Evolutionary conservation across 2,329 filamentous ascomycete genomes (phyloP), one percentile per base, ranked within the genome.

Genomic region (Volutella citrinella): DNA sequence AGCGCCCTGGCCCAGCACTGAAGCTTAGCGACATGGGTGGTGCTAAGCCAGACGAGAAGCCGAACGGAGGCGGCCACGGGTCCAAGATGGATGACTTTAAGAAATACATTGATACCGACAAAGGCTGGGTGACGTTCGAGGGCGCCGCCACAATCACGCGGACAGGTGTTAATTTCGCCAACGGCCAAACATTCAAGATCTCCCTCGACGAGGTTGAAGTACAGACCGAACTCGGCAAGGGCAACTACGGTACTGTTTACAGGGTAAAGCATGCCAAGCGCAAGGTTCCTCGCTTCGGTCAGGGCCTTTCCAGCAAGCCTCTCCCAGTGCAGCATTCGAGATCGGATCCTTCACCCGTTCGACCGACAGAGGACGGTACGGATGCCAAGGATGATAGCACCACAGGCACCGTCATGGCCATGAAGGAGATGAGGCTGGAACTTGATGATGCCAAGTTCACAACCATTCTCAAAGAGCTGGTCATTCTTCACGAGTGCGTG

Each of bases 221-320:
- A 2, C 59, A 97, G 38, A 88, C 91, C 42, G 93, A 98, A 66
- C 69, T 98, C 10, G 93, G 93, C 28, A 98, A 97, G 64, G 93
- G 93, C 24, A 98, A 98, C 60, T 98, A 98, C 54, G 93, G 93
- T 40, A 97, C 91, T 2, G 93, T 98, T 5, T 97, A 95, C 74
- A 96, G 93, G 62, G 93, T 97, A 37, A 80, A 84, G 51, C 93
- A 98, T 64, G 80, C 85, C 36, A 82, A 88, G 54, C 74, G 73
- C 10, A 63, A 65, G 31, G 62, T 68, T 13, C 76, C 76, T 1
- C 70, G 78, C 21, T 80, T 82, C 40, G 76, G 79, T 2, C 69
- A 71, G 31, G 78, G 79, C 16, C 59, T 82, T 13, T 69, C 70
- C 19, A 65, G 70, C 43, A 75, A 72, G 50, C 45, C 61, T 4